These are phyloP conservation scores for Luffa aegyptiaca DNA, from an alignment of 306 rosid species.

Conservation along the genomic window DNA sequence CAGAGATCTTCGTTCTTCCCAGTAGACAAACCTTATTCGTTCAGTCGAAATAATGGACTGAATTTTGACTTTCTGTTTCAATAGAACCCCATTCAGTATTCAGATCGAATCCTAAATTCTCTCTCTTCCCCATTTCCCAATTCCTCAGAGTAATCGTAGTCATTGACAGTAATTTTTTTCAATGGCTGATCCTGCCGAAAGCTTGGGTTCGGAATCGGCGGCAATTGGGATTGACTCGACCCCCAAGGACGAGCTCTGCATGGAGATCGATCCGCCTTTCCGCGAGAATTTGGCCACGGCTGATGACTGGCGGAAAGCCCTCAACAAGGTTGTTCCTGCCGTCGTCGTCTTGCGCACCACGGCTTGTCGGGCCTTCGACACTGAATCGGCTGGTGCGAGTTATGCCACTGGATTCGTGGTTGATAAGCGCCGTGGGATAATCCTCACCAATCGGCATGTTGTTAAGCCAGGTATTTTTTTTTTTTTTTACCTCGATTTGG, in stretches of 20 bases:
- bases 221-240: slow-evolving; percentile 24
- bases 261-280: slow-evolving; percentile 83
- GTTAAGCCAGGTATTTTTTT: slow-evolving; percentile 67
- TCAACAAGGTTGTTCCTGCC: slow-evolving; percentile 74
- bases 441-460: slow-evolving; percentile 93
- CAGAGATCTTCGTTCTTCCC: not conserved
- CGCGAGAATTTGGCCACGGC: slow-evolving; percentile 61
- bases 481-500: not conserved
- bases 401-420: slow-evolving; percentile 87
- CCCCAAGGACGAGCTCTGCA: slow-evolving; percentile 43
- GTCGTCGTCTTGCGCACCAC: slow-evolving; percentile 80
- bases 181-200: slow-evolving; percentile 58
- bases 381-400: slow-evolving; percentile 84
- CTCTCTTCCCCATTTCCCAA: not conserved
- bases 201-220: slow-evolving; percentile 57
- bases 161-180: not conserved
- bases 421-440: slow-evolving; percentile 89
- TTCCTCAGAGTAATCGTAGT: not conserved
- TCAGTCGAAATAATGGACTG: slow-evolving; percentile 1
- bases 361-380: slow-evolving; percentile 81
- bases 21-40: not conserved
- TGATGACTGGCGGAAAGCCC: slow-evolving; percentile 88
- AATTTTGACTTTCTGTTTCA: not conserved
- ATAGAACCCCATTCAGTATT: not conserved
- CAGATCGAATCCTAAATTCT: not conserved